A percentile compares a stretch with the other conserved stretches of the same genome.
These are phyloP conservation scores for Citropsis articulata DNA, from an alignment of 345 rosid species.

Conservation along the genomic window DNA sequence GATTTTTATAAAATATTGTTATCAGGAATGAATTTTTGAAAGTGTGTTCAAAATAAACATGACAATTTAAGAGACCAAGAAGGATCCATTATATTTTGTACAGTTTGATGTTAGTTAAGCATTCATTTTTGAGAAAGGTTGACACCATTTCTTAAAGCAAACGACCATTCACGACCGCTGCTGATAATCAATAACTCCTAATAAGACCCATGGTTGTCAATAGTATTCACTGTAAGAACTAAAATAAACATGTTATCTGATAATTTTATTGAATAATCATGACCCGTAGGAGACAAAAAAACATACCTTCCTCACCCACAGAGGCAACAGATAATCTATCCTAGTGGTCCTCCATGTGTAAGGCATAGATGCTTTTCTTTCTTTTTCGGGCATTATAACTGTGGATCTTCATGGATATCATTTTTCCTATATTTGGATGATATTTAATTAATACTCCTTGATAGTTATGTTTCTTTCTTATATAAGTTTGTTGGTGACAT, in stretches of 20 bases:
- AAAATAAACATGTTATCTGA: background rate
- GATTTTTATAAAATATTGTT: background rate
- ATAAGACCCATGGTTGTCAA: background rate
- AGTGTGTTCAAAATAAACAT: background rate
- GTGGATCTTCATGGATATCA: background rate
- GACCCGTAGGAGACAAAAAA: background rate
- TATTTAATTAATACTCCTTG: background rate
- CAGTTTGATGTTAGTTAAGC: background rate
- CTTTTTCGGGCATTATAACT: background rate
- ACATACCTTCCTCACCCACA: background rate
- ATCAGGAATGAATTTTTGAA: background rate
- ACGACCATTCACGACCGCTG: background rate
- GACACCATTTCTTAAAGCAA: background rate
- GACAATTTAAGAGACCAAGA: background rate
- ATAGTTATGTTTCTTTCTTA: background rate
- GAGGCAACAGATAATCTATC: background rate
- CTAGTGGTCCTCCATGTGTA: background rate
- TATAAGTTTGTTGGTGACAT: background rate
- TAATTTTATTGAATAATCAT: background rate
- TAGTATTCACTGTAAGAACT: background rate
- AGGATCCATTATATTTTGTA: background rate
- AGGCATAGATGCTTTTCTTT: background rate
- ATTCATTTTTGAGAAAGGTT: background rate
- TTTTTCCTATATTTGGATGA: background rate
- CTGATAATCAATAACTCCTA: background rate